Evolutionary conservation across 1,284 basidiomycete genomes (phyloP).

Genomic region (Pyrrhoderma noxium): DNA sequence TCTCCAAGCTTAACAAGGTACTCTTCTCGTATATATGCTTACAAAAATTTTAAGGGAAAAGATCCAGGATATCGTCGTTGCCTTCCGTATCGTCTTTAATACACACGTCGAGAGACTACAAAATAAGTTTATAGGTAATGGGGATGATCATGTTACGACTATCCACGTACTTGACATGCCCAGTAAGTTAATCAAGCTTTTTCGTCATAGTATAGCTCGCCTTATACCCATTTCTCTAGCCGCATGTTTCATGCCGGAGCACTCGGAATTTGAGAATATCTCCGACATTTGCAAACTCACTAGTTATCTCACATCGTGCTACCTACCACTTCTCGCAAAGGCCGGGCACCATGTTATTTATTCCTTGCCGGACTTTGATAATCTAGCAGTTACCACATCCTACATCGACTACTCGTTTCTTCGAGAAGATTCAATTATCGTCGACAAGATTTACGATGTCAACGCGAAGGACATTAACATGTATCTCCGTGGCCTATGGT

Average conservation of each 20-base stretch:
- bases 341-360: constrained; percentile 18
- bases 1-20: not conserved
- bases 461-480: constrained; percentile 27
- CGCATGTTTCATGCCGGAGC: constrained; percentile 14
- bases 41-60: constrained; percentile 3
- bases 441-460: constrained; percentile 24
- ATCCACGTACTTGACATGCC: constrained; percentile 13
- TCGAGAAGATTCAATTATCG: constrained; percentile 13
- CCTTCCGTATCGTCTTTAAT: constrained; percentile 18
- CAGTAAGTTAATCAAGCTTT: not conserved
- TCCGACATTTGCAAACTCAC: constrained; percentile 4
- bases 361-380: constrained; percentile 20
- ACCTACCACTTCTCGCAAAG: constrained; percentile 15
- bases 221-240: not conserved
- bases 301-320: constrained; percentile 15
- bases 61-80: constrained; percentile 10
- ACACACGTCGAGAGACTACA: constrained; percentile 11
- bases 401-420: constrained; percentile 19
- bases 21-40: too few relatives aligned
- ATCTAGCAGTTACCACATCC: constrained; percentile 15
- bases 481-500: constrained; percentile 27
- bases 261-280: constrained; percentile 9
- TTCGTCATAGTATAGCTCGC: not conserved
- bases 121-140: constrained; percentile 10
- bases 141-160: constrained; percentile 4